phyloP scores from a whole-genome alignment of 352 stramenopile genomes.

The Globisporangium nodosum region DNA sequence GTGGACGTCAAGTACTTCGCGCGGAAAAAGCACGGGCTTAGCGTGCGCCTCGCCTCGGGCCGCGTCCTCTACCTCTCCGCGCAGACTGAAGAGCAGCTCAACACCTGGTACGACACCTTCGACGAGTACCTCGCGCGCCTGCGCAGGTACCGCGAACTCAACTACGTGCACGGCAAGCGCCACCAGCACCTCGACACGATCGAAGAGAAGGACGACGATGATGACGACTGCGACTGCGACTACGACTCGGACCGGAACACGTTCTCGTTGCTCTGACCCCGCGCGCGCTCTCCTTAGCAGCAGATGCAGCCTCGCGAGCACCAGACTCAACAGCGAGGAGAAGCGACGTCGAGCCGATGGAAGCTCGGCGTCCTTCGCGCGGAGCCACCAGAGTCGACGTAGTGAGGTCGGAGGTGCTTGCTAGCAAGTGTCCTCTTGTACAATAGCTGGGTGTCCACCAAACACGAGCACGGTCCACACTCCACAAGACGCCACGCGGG shows the following conservation, averaged over 20 bases:
- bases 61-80: constrained; percentile 41
- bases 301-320: background rate
- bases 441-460: background rate
- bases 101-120: constrained; percentile 59
- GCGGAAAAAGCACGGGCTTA: constrained; percentile 44
- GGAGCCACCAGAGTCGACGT: background rate
- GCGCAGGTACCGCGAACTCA: constrained; percentile 30
- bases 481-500: too few relatives aligned
- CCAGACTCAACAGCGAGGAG: background rate
- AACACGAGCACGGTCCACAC: background rate
- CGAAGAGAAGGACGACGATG: constrained; percentile 28
- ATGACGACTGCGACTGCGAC: constrained; percentile 13
- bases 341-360: background rate
- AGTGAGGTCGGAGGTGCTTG: background rate
- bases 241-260: constrained; percentile 20
- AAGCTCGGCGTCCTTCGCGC: background rate
- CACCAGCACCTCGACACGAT: constrained; percentile 36
- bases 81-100: constrained; percentile 46
- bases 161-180: constrained; percentile 31
- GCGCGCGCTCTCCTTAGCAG: background rate
- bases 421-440: background rate
- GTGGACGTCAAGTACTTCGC: constrained; percentile 45
- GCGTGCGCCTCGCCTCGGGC: constrained; percentile 41
- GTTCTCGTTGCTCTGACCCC: constrained; percentile 5
- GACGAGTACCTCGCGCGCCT: constrained; percentile 35